Evolutionary conservation across 176 grass and related monocot species (phyloP), one percentile per base, ranked within the genome.

Genomic region (Neostapfia colusana): DNA sequence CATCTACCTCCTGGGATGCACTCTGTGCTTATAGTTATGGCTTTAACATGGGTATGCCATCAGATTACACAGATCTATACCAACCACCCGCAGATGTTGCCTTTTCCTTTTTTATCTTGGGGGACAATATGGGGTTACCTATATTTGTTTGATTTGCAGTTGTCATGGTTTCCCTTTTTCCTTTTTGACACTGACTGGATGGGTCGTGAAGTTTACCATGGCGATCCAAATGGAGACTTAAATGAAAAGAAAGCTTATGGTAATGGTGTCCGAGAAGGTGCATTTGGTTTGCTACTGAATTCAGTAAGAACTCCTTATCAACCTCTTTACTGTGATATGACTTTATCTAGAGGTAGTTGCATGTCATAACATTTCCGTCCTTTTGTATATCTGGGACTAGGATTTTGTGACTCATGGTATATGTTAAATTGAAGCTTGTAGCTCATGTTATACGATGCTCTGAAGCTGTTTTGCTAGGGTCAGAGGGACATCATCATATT

Each of bases 121-220:
- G 39, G 21, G 46, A 14, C 69, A 43, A 89, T 84, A 89, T 84
- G n/a, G 40, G 73, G 37, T 76, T 55, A 23, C 12, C 16, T 50
- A 37, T 2, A 44, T 75, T 81, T 75, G 51, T 59, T 81, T 81
- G 20, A 34, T 82, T 61, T 85, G 65, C 83, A 99, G 95, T 40
- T 92, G 43, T 99, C 95, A 68, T 99, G 95, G 95, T 99, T 99
- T 80, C 95, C 95, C 6, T 99, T 99, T 85, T 99, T 99, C 34
- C 95, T 99, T 77, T 99, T 99, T 72, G 95, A 99, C 65, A 99
- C 91, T 18, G 95, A 99, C 73, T 99, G 95, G 95, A 99, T 99
- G 95, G 95, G 95, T 21, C 95, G 95, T 70, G 95, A 99, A 78
- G 95, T 99, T 55, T 99, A 87, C 71, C 91, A 92, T 26, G 95